Conservation (phyloP, 192 early-diverging fungal genomes). For the Backusella parvicylindrica region DNA sequence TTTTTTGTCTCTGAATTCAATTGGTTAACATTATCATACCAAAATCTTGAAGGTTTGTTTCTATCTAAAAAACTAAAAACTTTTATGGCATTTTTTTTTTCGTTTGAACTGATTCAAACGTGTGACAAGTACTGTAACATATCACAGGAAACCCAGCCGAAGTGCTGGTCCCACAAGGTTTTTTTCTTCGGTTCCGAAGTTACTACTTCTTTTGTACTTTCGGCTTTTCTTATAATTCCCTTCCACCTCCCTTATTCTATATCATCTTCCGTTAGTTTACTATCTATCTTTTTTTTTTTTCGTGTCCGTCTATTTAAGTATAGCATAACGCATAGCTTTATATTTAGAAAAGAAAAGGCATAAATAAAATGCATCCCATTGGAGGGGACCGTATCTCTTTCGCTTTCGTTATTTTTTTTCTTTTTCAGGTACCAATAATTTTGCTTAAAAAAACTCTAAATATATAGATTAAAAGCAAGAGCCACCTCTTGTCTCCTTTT, state of each 20-base stretch:
- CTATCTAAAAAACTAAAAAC: too few relatives aligned
- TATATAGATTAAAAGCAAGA: background rate
- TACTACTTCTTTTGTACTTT: background rate
- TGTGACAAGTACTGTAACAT: background rate
- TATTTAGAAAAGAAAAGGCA: background rate
- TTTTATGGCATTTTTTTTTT: background rate
- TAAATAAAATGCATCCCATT: background rate
- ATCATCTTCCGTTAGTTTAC: background rate
- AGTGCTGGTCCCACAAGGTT: conserved; percentile 1
- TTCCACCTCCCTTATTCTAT: background rate
- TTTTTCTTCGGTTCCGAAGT: conserved; percentile 5
- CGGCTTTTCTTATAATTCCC: background rate
- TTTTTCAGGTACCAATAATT: conserved; percentile 1
- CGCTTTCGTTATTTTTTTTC: background rate
- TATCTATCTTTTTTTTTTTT: background rate
- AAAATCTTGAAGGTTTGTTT: too few relatives aligned
- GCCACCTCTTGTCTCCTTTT: background rate
- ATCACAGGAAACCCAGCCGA: background rate
- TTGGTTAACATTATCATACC: too few relatives aligned
- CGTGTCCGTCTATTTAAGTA: background rate
- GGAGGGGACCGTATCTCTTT: background rate
- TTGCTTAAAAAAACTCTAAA: background rate
- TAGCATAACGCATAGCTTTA: background rate
- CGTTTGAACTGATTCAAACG: background rate
- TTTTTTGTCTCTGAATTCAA: background rate